A percentile compares a stretch with the other conserved stretches of the same genome.
phyloP scores from a whole-genome alignment of 2,329 filamentous ascomycete species.

The Fusarium sp. region DNA sequence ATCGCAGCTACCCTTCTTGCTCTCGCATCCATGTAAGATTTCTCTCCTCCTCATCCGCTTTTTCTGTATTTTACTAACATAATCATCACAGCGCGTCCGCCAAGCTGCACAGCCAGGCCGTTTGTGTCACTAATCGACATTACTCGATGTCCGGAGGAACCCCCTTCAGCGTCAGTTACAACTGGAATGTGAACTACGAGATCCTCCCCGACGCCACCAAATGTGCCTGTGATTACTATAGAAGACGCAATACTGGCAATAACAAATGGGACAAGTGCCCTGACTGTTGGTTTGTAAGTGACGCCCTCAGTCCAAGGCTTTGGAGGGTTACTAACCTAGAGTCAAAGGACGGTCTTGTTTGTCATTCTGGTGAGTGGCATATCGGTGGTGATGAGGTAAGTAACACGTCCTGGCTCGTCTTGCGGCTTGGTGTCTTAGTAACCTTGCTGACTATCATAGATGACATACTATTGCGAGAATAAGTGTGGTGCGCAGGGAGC shows the following conservation, averaged over 20 bases:
- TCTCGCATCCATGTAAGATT: neutral
- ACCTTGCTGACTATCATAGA: neutral
- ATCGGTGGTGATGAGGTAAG: slow-evolving; percentile 39
- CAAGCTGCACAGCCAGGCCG: slow-evolving; percentile 22
- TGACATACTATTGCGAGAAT: neutral
- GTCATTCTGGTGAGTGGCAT: slow-evolving; percentile 25
- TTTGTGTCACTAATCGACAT: slow-evolving; percentile 10
- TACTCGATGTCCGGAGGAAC: slow-evolving; percentile 3
- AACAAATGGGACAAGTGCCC: slow-evolving; percentile 32
- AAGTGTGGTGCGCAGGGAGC: neutral
- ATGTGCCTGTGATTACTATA: slow-evolving; percentile 27
- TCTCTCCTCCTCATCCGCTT: too few relatives aligned
- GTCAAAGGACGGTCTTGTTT: slow-evolving; percentile 24
- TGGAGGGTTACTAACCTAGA: neutral
- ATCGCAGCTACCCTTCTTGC: neutral
- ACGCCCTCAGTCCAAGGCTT: accelerated
- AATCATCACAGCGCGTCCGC: neutral
- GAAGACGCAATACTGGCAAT: slow-evolving; percentile 17
- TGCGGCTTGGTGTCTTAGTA: neutral
- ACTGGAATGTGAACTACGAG: slow-evolving; percentile 23
- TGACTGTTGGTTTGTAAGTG: slow-evolving; percentile 29
- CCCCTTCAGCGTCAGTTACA: slow-evolving; percentile 24
- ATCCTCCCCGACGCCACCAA: slow-evolving; percentile 19
- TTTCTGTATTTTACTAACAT: accelerated
- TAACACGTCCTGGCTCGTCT: neutral